A percentile compares a stretch with the other conserved stretches of the same genome.
Conservation (phyloP, 139 green algal genomes). For the Helicosporidium sp. region DNA sequence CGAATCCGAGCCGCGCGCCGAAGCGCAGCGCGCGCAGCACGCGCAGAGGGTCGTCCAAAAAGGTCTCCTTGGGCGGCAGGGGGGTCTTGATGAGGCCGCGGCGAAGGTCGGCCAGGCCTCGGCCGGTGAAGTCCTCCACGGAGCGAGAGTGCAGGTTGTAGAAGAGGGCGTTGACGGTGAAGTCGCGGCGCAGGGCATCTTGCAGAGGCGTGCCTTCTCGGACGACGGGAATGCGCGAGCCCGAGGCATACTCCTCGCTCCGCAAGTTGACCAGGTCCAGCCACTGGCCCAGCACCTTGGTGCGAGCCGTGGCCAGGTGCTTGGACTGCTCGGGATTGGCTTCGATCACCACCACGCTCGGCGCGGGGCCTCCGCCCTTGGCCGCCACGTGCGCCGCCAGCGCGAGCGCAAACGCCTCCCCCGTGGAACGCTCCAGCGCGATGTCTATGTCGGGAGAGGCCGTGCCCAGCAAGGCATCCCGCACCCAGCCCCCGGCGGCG, state of each 20-base stretch:
- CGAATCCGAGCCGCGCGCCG: conserved; percentile 67
- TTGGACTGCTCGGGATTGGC: conserved; percentile 94
- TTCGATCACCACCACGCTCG: conserved; percentile 71
- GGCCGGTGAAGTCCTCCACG: conserved; percentile 77
- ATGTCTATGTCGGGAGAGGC: conserved; percentile 90
- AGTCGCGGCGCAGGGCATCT: conserved; percentile 66
- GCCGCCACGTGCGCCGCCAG: conserved; percentile 61
- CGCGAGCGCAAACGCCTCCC: conserved; percentile 64
- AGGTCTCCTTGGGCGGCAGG: conserved; percentile 64
- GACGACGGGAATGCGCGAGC: conserved; percentile 73
- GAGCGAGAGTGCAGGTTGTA: conserved; percentile 79
- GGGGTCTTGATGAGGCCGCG: conserved; percentile 77
- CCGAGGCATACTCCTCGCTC: conserved; percentile 70
- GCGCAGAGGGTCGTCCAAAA: conserved; percentile 81
- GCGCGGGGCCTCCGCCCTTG: conserved; percentile 27
- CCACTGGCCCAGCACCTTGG: conserved; percentile 42
- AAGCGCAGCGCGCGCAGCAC: conserved; percentile 80
- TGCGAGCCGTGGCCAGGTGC: conserved; percentile 90
- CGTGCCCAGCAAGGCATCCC: conserved; percentile 80
- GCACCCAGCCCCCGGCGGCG: conserved; percentile 86
- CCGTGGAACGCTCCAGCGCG: conserved; percentile 77
- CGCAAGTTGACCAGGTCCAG: conserved; percentile 95
- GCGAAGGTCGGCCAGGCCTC: conserved; percentile 60
- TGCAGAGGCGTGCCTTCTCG: conserved; percentile 63
- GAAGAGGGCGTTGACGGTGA: conserved; percentile 92